A percentile compares a stretch with the other conserved stretches of the same genome.
phyloP scores from a whole-genome alignment of 2,329 filamentous ascomycete genomes.

The Aspergillus alliaceus region DNA sequence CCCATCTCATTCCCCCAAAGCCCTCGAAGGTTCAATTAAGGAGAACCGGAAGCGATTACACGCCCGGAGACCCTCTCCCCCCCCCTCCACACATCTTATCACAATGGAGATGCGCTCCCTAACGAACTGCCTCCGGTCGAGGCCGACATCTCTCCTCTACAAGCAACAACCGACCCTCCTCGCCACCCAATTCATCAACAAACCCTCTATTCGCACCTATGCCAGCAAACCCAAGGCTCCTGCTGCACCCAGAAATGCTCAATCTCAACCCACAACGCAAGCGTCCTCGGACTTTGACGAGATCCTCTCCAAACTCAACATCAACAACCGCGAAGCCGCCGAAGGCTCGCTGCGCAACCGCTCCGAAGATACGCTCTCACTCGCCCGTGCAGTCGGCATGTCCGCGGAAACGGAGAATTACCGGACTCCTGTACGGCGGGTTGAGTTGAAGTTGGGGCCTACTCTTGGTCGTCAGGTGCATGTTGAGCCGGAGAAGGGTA shows the following conservation, averaged over 20 bases:
- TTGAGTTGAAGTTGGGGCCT: constrained; percentile 38
- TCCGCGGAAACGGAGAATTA: constrained; percentile 19
- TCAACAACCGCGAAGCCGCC: constrained; percentile 14
- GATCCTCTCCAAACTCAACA: constrained; percentile 34
- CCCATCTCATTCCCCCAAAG: background rate
- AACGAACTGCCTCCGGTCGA: constrained; percentile 32
- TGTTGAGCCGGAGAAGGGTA: constrained; percentile 35
- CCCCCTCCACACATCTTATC: background rate
- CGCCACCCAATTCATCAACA: constrained; percentile 13
- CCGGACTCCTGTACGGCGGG: constrained; percentile 21
- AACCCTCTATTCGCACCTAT: constrained; percentile 3
- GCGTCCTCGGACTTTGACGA: constrained; percentile 28
- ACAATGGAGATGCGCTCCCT: constrained; percentile 35
- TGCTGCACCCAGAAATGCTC: constrained; percentile 2
- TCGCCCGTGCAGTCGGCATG: constrained; percentile 22
- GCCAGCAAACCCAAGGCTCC: constrained; percentile 8
- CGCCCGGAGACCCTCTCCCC: background rate
- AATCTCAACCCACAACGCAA: background rate
- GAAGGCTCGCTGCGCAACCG: background rate
- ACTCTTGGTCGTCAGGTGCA: constrained; percentile 36
- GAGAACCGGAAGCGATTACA: background rate
- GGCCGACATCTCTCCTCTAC: constrained; percentile 29
- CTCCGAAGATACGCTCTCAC: constrained; percentile 14
- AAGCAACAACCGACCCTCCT: constrained; percentile 10
- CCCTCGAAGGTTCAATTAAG: background rate